Evolutionary conservation across 2,329 filamentous ascomycete species (phyloP), one percentile per base, ranked within the genome.

Genomic region (Colletotrichum godetiae): DNA sequence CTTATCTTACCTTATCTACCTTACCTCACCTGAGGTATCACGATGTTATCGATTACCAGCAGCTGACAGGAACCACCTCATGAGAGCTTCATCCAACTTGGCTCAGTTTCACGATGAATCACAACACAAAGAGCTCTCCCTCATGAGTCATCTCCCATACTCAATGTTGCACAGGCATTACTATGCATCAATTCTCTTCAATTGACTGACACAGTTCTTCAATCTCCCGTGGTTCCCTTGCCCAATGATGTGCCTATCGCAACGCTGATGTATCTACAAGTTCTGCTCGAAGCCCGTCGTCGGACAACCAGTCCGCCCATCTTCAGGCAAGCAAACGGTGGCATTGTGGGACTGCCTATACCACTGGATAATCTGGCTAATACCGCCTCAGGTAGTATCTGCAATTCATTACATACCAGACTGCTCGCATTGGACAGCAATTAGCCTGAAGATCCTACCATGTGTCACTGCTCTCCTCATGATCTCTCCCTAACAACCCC

Each of bases 381-480:
- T 49, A 11, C 42, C 19, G 7, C 8, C 8, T 49, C 42, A 49
- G 31, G 11, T 46, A 10, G 27, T 42, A 15, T 2, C n/a, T 60
- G 24, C 6, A 15, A 35, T 19, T n/a, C 10, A 24, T 19, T 5
- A 1, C 55, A n/a, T 37, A 58, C 27, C 52, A 6, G n/a, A 10
- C 8, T 19, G 5, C 31, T 33, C 33, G 15, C 15, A 67, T 49
- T 67, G 56, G 63, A n/a, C 22, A 8, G n/a, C 31, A 5, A 66
- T 60, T 71, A 67, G 68, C 46, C 62, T 60, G 67, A 71, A 27
- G 5, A 8, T 37, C 49, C 49, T n/a, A 24, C 27, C 67, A 58
- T 53, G n/a, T 49, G 60, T 33, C 31, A n/a, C 67, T 22, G 46
- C 49, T 49, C 33, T 6, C 52, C 31, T n/a, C 60, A n/a, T 53